These are phyloP conservation scores for Torrubiella hemipterigena DNA, from an alignment of 2,329 filamentous ascomycete species.

Conservation along the genomic window DNA sequence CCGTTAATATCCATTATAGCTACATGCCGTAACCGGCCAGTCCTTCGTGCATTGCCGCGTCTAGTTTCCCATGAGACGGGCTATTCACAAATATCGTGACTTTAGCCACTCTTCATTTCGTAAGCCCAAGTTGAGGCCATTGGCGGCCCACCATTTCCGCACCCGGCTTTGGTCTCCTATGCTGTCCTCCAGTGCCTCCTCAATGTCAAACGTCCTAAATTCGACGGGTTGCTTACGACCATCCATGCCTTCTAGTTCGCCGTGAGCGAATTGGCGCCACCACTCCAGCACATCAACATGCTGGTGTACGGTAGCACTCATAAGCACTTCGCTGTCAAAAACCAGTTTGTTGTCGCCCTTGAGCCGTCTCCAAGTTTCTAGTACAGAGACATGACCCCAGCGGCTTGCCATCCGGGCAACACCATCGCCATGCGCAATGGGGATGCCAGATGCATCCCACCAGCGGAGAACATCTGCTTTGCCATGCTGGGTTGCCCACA, in stretches of 20 bases:
- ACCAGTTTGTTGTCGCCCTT: slow-evolving; percentile 56
- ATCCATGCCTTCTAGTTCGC: slow-evolving; percentile 40
- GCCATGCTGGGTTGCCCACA: slow-evolving; percentile 74
- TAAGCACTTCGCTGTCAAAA: slow-evolving; percentile 73
- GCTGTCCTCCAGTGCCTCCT: slow-evolving; percentile 86
- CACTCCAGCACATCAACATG: slow-evolving; percentile 79
- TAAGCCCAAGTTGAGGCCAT: slow-evolving; percentile 70
- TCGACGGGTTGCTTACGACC: slow-evolving; percentile 59
- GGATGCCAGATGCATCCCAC: slow-evolving; percentile 77
- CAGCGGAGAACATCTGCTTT: slow-evolving; percentile 67
- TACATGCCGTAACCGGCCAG: not conserved
- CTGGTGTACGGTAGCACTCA: slow-evolving; percentile 78
- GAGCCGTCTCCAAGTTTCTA: slow-evolving; percentile 67
- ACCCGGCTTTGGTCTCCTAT: slow-evolving; percentile 63
- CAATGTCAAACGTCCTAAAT: slow-evolving; percentile 91
- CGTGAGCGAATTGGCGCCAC: slow-evolving; percentile 65
- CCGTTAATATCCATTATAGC: too few species aligned
- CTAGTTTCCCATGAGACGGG: too few species aligned
- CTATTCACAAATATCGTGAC: slow-evolving; percentile 51
- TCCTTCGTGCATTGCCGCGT: slow-evolving; percentile 2
- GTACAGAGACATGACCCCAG: slow-evolving; percentile 71
- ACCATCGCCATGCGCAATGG: slow-evolving; percentile 67
- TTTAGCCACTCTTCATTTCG: slow-evolving; percentile 87
- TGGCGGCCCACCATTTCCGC: slow-evolving; percentile 75
- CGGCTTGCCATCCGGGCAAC: slow-evolving; percentile 76